Conservation (phyloP, 2,329 filamentous ascomycete genomes). For the Calonectria pseudoturangicola region DNA sequence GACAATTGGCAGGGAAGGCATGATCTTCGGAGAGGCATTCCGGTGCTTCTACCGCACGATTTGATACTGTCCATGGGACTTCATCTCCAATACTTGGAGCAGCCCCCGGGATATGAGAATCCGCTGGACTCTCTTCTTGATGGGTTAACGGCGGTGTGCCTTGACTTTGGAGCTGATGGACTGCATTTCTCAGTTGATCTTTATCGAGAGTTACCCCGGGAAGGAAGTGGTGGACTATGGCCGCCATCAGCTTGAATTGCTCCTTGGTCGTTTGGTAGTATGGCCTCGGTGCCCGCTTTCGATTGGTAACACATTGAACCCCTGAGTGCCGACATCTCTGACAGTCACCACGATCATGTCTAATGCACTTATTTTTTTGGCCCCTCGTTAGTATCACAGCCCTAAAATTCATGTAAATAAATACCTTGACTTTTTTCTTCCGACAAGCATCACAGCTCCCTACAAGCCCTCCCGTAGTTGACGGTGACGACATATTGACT, state of each 20-base stretch:
- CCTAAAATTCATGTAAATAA: background rate
- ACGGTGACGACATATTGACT: background rate
- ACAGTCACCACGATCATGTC: constrained; percentile 4
- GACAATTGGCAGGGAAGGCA: background rate
- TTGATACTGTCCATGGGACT: background rate
- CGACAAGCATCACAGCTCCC: constrained; percentile 2
- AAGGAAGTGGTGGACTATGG: constrained; percentile 10
- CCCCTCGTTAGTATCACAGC: background rate
- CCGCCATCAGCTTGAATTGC: constrained; percentile 15
- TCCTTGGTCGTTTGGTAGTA: constrained; percentile 20
- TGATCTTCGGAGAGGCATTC: background rate
- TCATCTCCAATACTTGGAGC: background rate
- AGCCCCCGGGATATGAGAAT: background rate
- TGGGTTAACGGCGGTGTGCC: background rate
- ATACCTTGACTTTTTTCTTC: constrained; percentile 12
- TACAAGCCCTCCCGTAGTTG: background rate
- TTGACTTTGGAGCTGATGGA: background rate
- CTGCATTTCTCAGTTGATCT: background rate
- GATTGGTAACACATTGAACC: background rate
- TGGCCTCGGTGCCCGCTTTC: constrained; percentile 4
- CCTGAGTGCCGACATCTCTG: constrained; percentile 3
- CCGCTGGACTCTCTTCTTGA: background rate
- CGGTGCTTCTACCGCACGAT: background rate
- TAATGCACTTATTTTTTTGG: background rate
- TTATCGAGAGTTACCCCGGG: background rate